Conservation (phyloP, 306 rosid species). For the Begonia masoniana region DNA sequence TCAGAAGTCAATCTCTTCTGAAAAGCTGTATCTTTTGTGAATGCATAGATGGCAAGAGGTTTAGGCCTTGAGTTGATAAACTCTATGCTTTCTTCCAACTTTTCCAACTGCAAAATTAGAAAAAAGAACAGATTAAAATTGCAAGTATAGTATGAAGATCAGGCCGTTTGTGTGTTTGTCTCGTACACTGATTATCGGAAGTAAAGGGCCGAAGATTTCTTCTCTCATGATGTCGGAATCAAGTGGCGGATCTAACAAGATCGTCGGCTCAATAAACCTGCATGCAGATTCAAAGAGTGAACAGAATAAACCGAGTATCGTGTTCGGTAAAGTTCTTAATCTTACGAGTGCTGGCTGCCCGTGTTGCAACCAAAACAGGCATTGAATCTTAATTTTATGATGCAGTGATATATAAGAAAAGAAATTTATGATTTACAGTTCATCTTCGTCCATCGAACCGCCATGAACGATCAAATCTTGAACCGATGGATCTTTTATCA, state of each 20-base stretch:
- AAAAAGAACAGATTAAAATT: too few species aligned
- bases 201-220: constrained; percentile 74
- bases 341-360: too few species aligned
- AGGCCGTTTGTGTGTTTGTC: background rate
- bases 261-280: constrained; percentile 78
- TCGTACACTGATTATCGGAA: constrained; percentile 61
- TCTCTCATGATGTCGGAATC: constrained; percentile 52
- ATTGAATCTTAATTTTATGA: too few species aligned
- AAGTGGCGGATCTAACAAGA: constrained; percentile 60
- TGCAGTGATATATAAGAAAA: background rate
- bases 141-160: too few species aligned
- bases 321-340: too few species aligned
- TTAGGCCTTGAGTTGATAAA: constrained; percentile 60
- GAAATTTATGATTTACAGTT: constrained; percentile 26
- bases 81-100: constrained; percentile 51
- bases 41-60: constrained; percentile 53
- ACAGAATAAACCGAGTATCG: too few species aligned
- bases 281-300: constrained; percentile 4
- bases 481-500: constrained; percentile 28
- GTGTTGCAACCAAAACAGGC: background rate
- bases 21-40: constrained; percentile 39
- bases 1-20: constrained; percentile 46
- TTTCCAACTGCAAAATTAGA: constrained; percentile 34
- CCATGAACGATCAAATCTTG: constrained; percentile 45
- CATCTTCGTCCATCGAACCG: constrained; percentile 46